Conservation (phyloP, 2,329 filamentous ascomycete species). For the Chlorencoelia australis region DNA sequence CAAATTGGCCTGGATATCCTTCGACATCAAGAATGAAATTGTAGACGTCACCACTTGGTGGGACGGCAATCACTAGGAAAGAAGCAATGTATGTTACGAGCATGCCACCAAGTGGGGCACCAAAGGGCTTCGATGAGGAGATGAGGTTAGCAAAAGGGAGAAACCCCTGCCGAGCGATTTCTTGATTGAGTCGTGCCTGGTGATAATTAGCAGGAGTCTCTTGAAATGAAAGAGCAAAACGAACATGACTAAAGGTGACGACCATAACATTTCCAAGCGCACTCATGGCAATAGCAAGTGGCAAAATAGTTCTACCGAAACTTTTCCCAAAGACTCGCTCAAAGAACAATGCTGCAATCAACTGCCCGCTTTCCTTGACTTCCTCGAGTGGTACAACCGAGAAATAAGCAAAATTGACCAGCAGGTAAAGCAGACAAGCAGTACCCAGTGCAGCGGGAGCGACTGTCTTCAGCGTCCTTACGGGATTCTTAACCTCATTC, state of each 20-base stretch:
- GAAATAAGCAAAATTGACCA: constrained; percentile 51
- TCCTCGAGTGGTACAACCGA: constrained; percentile 46
- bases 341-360: constrained; percentile 48
- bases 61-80: constrained; percentile 42
- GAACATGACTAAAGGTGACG: constrained; percentile 44
- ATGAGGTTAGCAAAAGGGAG: constrained; percentile 33
- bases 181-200: constrained; percentile 38
- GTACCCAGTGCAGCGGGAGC: constrained; percentile 42
- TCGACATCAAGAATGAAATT: constrained; percentile 31
- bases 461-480: constrained; percentile 46
- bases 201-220: constrained; percentile 6
- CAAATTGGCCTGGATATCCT: constrained; percentile 36
- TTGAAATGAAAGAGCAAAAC: constrained; percentile 16
- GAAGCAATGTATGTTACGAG: constrained; percentile 54
- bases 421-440: constrained; percentile 45
- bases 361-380: constrained; percentile 42
- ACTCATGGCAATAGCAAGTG: constrained; percentile 36
- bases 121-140: constrained; percentile 19
- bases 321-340: constrained; percentile 39
- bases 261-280: constrained; percentile 40
- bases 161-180: constrained; percentile 38
- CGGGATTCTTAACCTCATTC: constrained; percentile 47
- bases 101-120: constrained; percentile 29
- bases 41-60: constrained; percentile 32
- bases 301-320: constrained; percentile 33